Base-by-base conservation (phyloP, 2,329 filamentous ascomycete species). In the Alternaria gansuensis region DNA sequence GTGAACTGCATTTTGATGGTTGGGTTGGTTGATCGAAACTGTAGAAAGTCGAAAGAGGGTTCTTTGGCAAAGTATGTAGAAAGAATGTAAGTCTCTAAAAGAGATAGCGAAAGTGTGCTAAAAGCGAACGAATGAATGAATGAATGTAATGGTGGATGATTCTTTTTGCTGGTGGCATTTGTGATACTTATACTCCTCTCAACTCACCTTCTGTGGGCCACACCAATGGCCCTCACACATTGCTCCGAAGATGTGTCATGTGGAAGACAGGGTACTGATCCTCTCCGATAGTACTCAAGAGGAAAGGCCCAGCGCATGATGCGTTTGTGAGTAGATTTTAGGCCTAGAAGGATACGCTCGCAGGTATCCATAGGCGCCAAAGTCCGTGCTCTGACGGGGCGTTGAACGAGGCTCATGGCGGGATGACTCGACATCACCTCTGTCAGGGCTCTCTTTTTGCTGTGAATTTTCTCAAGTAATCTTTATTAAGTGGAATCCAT, bases 1-100 rank as follows among this genome's bases (percentile, higher is more conserved):
- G 68, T 67, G 70, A 68, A 74, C 70, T 76, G 70, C 74, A 76
- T 76, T 58, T 65, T 75, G 71, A 67, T 57, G 49, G 55, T 64
- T 57, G 60, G 14, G 39, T 43, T 36, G 33, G 44, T 45, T 43
- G 59, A 31, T 65, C 48, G 56, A 34, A 56, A 64, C 31, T 60
- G 63, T 51, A 45, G 46, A 63, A 62, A 21, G 60, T 63, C 36
- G 57, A 62, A 58, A 58, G 55, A 40, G 50, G 48, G 53, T 62
- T 17, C 23, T 64, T 56, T 53, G 54, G 37, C 17, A 45, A 68
- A 64, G 59, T 67, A 64, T 63, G 45, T 66, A 60, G 57, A 58
- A 45, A 62, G 68, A 70, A 71, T 56, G 49, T 57, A 65, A 62
- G 44, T 45, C 37, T 54, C 33, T 49, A 10, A 40, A 60, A 66